A percentile compares a stretch with the other conserved stretches of the same genome.
Evolutionary conservation across 2,329 filamentous ascomycete species (phyloP).

Genomic region (Calonectria fujianensis): DNA sequence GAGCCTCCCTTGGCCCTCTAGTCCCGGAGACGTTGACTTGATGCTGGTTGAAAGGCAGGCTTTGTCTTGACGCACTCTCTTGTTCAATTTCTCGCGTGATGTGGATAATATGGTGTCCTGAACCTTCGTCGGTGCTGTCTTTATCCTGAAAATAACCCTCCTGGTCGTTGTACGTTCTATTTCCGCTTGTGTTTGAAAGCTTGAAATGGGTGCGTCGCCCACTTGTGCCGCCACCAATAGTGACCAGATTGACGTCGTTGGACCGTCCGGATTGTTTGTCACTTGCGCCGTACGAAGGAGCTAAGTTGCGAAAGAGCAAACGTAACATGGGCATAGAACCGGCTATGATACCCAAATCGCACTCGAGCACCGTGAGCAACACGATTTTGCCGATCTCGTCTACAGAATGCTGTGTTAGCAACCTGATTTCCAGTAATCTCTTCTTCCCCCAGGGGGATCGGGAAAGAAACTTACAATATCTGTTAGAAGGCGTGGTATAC

Average conservation of each 20-base stretch:
- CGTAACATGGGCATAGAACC: constrained; percentile 54
- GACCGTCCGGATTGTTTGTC: constrained; percentile 37
- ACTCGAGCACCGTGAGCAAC: constrained; percentile 52
- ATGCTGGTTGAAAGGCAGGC: neutral
- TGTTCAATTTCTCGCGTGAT: constrained; percentile 45
- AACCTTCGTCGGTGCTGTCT: constrained; percentile 45
- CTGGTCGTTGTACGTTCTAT: constrained; percentile 20
- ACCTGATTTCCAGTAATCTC: neutral
- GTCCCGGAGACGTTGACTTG: neutral
- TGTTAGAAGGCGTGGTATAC: constrained; percentile 35
- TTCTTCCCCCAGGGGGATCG: too few species aligned
- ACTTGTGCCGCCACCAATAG: constrained; percentile 40
- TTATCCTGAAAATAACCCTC: constrained; percentile 43
- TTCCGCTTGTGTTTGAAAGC: constrained; percentile 33
- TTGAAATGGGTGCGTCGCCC: constrained; percentile 40
- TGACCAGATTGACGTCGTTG: constrained; percentile 43
- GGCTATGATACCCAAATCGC: constrained; percentile 52
- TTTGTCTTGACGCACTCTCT: constrained; percentile 32
- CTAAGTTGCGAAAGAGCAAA: constrained; percentile 42
- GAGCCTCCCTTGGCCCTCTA: too few species aligned
- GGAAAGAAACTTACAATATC: constrained; percentile 31
- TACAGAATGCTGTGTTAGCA: constrained; percentile 16
- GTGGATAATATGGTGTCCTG: constrained; percentile 43
- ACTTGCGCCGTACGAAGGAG: constrained; percentile 39
- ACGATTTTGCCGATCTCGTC: constrained; percentile 50